Evolutionary conservation across 148 eudicot species (phyloP).

Genomic region (Linanthus parryae): DNA sequence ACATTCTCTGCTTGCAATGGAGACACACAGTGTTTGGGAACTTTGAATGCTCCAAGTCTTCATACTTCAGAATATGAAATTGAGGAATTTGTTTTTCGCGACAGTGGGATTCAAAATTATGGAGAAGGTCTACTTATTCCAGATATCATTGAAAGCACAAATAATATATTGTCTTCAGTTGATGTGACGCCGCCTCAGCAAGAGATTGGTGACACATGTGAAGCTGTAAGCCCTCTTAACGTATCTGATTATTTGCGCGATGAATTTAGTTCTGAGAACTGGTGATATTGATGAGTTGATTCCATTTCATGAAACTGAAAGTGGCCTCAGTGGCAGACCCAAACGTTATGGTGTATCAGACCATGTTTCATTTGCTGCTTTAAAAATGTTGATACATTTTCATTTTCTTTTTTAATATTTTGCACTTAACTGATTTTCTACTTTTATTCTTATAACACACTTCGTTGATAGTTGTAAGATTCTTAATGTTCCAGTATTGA

Average conservation of each 20-base stretch:
- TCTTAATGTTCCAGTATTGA: no score
- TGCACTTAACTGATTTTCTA: no score
- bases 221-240: conserved; percentile 47
- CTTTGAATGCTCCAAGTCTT: conserved; percentile 26
- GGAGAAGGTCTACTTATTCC: conserved; percentile 61
- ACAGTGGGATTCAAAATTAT: conserved; percentile 37
- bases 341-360: no score
- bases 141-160: conserved; percentile 90
- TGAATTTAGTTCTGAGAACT: neutral
- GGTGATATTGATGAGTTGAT: neutral
- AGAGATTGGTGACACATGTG: conserved; percentile 65
- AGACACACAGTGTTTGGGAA: conserved; percentile 50
- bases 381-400: no score
- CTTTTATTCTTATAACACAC: no score
- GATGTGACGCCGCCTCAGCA: conserved; percentile 71
- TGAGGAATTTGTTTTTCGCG: conserved; percentile 59
- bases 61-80: conserved; percentile 50
- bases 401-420: no score
- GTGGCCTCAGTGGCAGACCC: no score
- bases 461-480: no score
- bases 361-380: no score
- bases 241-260: neutral
- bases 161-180: conserved; percentile 51
- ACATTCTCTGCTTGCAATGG: conserved; percentile 73
- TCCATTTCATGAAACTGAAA: conserved; percentile 1